Percentiles rank a stretch among this genome's conserved stretches.
phyloP scores from a whole-genome alignment of 2,329 filamentous ascomycete species.

The Trichoderma sp. region DNA sequence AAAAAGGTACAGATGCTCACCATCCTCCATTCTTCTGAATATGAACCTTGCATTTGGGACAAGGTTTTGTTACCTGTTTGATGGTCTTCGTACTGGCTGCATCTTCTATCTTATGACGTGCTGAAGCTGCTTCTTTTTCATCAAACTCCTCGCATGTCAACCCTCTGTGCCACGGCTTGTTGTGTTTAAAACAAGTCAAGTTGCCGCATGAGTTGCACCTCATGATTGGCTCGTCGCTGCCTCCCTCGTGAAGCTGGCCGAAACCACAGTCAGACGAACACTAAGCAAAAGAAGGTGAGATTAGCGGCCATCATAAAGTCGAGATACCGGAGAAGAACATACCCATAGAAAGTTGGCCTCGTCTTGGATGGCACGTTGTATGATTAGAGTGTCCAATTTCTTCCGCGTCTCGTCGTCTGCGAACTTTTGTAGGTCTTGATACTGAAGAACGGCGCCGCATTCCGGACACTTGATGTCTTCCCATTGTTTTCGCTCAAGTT shows the following conservation, averaged over 20 bases:
- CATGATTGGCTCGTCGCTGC: slow-evolving; percentile 2
- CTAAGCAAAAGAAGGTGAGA: neutral
- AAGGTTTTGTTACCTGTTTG: neutral
- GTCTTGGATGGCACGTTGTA: neutral
- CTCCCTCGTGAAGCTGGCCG: slow-evolving; percentile 18
- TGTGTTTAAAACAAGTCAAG: slow-evolving; percentile 14
- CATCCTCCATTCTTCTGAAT: slow-evolving; percentile 24
- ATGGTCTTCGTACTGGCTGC: neutral
- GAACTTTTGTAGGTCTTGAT: slow-evolving; percentile 8
- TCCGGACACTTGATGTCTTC: slow-evolving; percentile 14
- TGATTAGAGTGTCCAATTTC: neutral
- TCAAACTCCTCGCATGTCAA: slow-evolving; percentile 20
- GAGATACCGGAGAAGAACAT: neutral
- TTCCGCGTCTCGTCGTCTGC: neutral
- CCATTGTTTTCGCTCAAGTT: slow-evolving; percentile 5
- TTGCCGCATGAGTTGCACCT: slow-evolving; percentile 12
- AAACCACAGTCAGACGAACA: slow-evolving; percentile 16
- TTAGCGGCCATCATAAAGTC: neutral
- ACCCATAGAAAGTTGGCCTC: slow-evolving; percentile 13
- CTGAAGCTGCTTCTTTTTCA: neutral
- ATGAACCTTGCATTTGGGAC: neutral
- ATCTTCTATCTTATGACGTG: neutral
- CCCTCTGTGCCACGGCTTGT: slow-evolving; percentile 9
- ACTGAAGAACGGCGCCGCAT: neutral
- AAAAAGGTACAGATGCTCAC: neutral